Base-by-base conservation (phyloP, 306 rosid genomes). In the peach (Prunus persica) region DNA sequence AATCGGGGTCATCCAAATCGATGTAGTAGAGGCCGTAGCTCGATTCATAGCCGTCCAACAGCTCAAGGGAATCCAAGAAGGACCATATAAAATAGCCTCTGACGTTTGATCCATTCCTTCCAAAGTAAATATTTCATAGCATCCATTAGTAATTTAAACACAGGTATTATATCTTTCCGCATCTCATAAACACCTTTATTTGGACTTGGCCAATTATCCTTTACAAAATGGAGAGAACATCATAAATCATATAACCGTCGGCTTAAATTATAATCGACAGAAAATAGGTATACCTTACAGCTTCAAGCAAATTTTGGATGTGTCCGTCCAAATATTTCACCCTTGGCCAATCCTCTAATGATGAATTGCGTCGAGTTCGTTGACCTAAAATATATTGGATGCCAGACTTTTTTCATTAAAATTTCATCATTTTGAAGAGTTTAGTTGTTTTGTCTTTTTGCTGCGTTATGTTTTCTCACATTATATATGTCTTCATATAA, bases 41-140 rank as follows among this genome's bases (percentile, higher is more conserved):
- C 0, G 32, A 13, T 46, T 68, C 56, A 65, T 79, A 85, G 70
- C 97, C 89, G 45, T 22, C 62, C 14, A 89, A 2, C 47, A 91
- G n/a, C 84, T 93, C 93, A 3, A 80, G 70, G 4, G 49, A 51
- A 67, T 91, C 97, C 78, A 89, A 11, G 38, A 91, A 80, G n/a
- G 93, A 87, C 98, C 97, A 91, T 5, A 68, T 52, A 51, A 93
- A 89, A 68, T 91, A 91, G 2, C 96, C 96, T 81, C 75, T 88
- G 28, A 83, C 54, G 15, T 93, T 84, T 18, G 82, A 79, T 79
- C 96, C 97, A 58, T 78, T 82, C 88, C 92, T 93, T 25, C 50
- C 38, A 12, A 38, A 67, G 19, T 32, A 32, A 32, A 32, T 32
- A 32, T 32, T 32, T 32, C 38, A 32, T 5, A 32, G 38, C 38